Evolutionary conservation across 2,329 filamentous ascomycete genomes (phyloP), one percentile per base, ranked within the genome.

Genomic region (Monosporascus sp.): DNA sequence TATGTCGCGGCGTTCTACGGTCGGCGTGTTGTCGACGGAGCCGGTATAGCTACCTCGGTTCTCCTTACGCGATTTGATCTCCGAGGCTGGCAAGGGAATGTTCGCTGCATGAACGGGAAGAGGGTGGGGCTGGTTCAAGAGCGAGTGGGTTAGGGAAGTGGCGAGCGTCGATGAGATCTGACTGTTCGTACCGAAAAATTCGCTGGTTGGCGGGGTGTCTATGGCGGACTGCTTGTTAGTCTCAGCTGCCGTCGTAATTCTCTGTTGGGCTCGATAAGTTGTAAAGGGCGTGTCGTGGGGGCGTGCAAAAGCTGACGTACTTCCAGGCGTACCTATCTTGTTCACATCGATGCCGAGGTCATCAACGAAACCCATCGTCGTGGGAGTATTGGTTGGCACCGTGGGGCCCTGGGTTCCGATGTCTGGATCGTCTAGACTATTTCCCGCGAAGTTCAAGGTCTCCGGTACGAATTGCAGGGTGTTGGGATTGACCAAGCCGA

Each of bases 81-180:
- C 72, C 8, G 64, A 58, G 6, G 70, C 65, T 2, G 72, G 69
- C 1, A 65, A 55, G 3, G 60, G 54, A 44, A 66, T 63, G n/a
- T 59, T 61, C 17, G 68, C 58, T 9, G 66, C 60, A 16, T 69
- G 69, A 5, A 67, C 54, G 3, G 72, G 67, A 3, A 74, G 61
- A 0, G 74, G 70, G 31, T 71, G 64, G 11, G 76, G 73, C 50
- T 80, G 77, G 48, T 77, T 78, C 27, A 81, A 66, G 40, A 81
- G 63, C 0, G 77, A 79, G 52, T 75, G 71, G 0, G 76, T 76
- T 50, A 80, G 65, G n/a, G 73, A 71, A 6, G 69, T 68, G 5
- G 74, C 71, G 5, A 78, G 62, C 36, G 75, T 73, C 2, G 68
- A 52, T 1, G 69, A 66, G 9, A 74, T 67, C 31, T 59, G 58